Evolutionary conservation across 2,329 filamentous ascomycete genomes (phyloP), one percentile per base, ranked within the genome.

Genomic region (Laburnicola sp.): DNA sequence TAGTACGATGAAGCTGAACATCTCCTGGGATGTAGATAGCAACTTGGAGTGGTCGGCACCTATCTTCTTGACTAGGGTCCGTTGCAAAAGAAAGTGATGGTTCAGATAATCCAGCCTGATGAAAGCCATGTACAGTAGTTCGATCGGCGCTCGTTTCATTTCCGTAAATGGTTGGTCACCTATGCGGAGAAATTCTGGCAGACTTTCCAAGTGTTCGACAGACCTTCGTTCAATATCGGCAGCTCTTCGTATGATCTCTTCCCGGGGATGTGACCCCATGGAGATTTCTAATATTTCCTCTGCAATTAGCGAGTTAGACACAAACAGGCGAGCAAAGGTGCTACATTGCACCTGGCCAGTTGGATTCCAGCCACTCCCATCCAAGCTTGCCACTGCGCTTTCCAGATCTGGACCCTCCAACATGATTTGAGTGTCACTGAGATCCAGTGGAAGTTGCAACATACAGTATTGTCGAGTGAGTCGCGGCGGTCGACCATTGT

Each of bases 251-350:
- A 73, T 51, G 3, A 78, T 66, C 6, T 76, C 73, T 7, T 71
- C 66, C 5, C 67, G 63, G 1, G 57, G 28, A 2, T 48, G 64
- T 59, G 3, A 28, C 2, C 78, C 78, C 0, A 85, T 66, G 0
- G 82, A 81, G 22, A 85, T 73, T 54, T 85, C 80, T 3, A 86
- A 73, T 3, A 86, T 78, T 41, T 86, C 82, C 53, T 86, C 83
- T 2, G 80, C 74, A 6, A 86, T 74, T 0, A 65, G 49, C 4
- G 78, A 76, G 31, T 85, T 74, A 8, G 76, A 72, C 1, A 74
- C 73, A 38, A 78, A 76, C 0, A 79, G 76, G 25, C 82, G 72
- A 0, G 72, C 59, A 48, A 77, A 74, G 0, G 81, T 83, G 0
- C 74, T 71, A 0, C 77, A 62, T 21, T 77, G 70, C 0, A 82